Conservation (phyloP, 345 rosid species). For the Salix udensis region DNA sequence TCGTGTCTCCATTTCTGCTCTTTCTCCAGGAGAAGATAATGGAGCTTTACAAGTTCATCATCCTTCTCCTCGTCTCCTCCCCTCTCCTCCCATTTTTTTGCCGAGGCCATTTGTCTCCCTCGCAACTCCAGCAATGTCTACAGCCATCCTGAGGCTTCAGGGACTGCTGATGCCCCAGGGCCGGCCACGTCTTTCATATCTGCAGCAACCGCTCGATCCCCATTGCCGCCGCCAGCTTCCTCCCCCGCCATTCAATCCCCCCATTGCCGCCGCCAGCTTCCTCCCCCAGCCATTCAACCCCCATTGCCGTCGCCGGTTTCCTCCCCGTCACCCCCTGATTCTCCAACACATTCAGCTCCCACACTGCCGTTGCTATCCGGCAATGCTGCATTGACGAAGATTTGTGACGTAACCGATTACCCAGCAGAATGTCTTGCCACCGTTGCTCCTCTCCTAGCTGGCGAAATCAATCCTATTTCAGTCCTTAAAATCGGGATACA, state of each 20-base stretch:
- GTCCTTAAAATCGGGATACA: slow-evolving; percentile 17
- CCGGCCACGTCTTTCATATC: background rate
- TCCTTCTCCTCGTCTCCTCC: background rate
- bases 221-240: background rate
- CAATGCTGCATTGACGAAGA: background rate
- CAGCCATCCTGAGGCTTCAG: too few relatives aligned
- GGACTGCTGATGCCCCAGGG: too few relatives aligned
- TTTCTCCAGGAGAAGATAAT: background rate
- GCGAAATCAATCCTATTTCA: background rate
- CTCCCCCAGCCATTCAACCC: background rate
- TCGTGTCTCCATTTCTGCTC: background rate
- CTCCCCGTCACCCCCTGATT: background rate
- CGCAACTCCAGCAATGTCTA: background rate
- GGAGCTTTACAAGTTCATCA: background rate
- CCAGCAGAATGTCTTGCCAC: slow-evolving; percentile 8
- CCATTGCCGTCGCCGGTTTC: too few relatives aligned
- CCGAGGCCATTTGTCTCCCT: background rate
- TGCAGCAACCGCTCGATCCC: background rate
- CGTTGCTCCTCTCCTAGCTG: slow-evolving; percentile 1
- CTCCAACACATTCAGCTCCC: background rate
- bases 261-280: background rate
- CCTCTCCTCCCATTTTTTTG: background rate
- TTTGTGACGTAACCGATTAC: background rate
- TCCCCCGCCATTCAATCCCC: background rate
- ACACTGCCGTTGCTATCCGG: background rate